phyloP scores from a whole-genome alignment of 140 eudicot species.

The Oenanthe javanica region DNA sequence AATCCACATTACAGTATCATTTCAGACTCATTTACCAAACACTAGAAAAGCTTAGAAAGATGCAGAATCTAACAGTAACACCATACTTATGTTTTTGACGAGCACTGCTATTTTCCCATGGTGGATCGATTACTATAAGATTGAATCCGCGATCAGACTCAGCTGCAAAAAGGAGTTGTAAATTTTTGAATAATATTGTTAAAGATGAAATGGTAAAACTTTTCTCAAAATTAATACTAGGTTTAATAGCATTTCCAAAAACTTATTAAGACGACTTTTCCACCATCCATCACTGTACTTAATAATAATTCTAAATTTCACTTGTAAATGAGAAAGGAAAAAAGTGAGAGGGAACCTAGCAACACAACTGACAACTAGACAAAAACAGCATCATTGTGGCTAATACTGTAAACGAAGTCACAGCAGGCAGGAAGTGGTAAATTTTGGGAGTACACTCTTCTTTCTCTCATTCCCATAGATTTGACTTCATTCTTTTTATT shows the following conservation, averaged over 20 bases:
- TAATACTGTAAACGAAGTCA: not conserved
- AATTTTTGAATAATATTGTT: not conserved
- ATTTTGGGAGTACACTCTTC: not conserved
- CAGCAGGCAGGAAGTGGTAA: not conserved
- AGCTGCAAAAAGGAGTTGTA: slow-evolving; percentile 40
- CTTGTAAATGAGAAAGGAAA: not conserved
- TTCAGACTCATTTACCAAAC: not conserved
- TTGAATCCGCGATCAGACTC: slow-evolving; percentile 64
- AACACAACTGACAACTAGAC: not conserved
- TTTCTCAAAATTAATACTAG: not conserved
- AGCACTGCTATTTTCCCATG: slow-evolving; percentile 99
- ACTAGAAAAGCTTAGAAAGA: slow-evolving; percentile 5
- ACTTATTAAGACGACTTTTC: not conserved
- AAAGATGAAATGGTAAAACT: not conserved
- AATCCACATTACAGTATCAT: not conserved
- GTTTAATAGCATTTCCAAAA: not conserved
- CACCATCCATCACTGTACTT: not conserved
- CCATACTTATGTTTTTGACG: slow-evolving; percentile 69
- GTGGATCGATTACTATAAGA: slow-evolving; percentile 82
- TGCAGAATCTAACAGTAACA: slow-evolving; percentile 14
- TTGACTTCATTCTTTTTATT: not conserved
- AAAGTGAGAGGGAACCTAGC: not conserved
- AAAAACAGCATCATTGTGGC: not conserved
- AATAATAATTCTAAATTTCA: not conserved
- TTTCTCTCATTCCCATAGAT: not conserved